Base-by-base conservation (phyloP, 768 basidiomycete species). In the Hysterangium stoloniferum region DNA sequence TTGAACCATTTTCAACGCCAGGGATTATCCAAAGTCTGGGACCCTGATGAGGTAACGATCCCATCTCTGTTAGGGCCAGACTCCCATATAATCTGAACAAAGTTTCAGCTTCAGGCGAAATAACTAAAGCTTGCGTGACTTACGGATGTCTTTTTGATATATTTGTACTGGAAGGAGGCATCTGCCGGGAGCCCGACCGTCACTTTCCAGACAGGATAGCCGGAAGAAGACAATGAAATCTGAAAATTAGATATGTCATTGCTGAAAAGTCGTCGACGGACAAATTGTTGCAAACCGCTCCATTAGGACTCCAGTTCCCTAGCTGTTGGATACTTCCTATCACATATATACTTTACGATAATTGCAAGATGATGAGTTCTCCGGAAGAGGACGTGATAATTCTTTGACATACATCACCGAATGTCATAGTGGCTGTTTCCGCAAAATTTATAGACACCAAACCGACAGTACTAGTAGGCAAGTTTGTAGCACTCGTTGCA, bases 101-200 rank as follows among this genome's bases (percentile, higher is more conserved):
- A n/a, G 20, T 19, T 24, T 0, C 20, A 45, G 4, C 15, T 20
- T n/a, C 11, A 22, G n/a, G 7, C 32, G 6, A 13, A 20, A 34
- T 37, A 34, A 22, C 15, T 29, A 32, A 19, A 25, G 3, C 31
- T 11, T 12, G 13, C 13, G n/a, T n/a, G n/a, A n/a, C n/a, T n/a
- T n/a, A n/a, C n/a, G n/a, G n/a, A n/a, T n/a, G 74, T 72, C 59
- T 77, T 80, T 24, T 77, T 64, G 56, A 83, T 78, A 50, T 79
- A 81, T 62, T 82, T 83, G 63, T 76, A 83, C 54, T 76, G 54
- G 61, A 83, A 80, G 3, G 57, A 55, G 0, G 75, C 76, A 48
- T 64, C 69, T 1, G 72, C 65, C 2, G 79, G 78, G 0, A 84
- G 56, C n/a, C 63, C 62, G 4, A 80, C 64, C 0, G 74, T 74